These are phyloP conservation scores for Scheffersomyces amazonensis DNA, from an alignment of 805 yeast species.

Conservation along the genomic window DNA sequence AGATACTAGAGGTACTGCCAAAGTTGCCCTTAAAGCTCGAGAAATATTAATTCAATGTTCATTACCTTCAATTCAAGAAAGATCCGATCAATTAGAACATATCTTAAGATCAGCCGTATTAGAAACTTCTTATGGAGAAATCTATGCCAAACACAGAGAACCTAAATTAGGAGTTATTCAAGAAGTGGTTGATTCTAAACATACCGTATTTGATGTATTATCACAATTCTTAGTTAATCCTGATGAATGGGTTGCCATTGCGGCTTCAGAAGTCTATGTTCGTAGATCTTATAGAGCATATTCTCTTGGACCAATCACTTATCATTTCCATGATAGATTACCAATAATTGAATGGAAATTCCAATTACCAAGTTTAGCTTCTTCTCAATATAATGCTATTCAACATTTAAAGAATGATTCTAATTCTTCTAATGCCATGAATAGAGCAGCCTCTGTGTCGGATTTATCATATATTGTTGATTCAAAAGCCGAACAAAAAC, in stretches of 20 bases:
- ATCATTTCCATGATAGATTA: slow-evolving; percentile 50
- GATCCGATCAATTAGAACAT: slow-evolving; percentile 96
- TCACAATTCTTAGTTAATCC: slow-evolving; percentile 81
- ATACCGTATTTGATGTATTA: slow-evolving; percentile 93
- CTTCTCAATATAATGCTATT: slow-evolving; percentile 73
- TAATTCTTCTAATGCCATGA: slow-evolving; percentile 41
- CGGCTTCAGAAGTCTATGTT: slow-evolving; percentile 95
- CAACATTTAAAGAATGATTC: slow-evolving; percentile 48
- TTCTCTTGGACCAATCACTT: slow-evolving; percentile 72
- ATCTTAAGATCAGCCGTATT: slow-evolving; percentile 89
- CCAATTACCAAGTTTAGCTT: slow-evolving; percentile 70
- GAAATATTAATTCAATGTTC: slow-evolving; percentile 96
- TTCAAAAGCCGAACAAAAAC: slow-evolving; percentile 58
- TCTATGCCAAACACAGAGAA: slow-evolving; percentile 67
- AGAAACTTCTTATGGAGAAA: slow-evolving; percentile 84
- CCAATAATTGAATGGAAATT: slow-evolving; percentile 88
- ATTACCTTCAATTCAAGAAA: slow-evolving; percentile 91
- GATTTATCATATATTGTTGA: slow-evolving; percentile 85
- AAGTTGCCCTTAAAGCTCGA: slow-evolving; percentile 92
- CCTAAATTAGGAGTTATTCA: slow-evolving; percentile 80
- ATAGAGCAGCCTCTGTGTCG: slow-evolving; percentile 88
- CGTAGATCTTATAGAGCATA: slow-evolving; percentile 98
- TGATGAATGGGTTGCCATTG: slow-evolving; percentile 88
- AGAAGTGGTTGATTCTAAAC: slow-evolving; percentile 94
- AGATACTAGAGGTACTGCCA: slow-evolving; percentile 86